Conservation (phyloP, 192 early-diverging fungal genomes). For the Chytriomyces hyalinus region DNA sequence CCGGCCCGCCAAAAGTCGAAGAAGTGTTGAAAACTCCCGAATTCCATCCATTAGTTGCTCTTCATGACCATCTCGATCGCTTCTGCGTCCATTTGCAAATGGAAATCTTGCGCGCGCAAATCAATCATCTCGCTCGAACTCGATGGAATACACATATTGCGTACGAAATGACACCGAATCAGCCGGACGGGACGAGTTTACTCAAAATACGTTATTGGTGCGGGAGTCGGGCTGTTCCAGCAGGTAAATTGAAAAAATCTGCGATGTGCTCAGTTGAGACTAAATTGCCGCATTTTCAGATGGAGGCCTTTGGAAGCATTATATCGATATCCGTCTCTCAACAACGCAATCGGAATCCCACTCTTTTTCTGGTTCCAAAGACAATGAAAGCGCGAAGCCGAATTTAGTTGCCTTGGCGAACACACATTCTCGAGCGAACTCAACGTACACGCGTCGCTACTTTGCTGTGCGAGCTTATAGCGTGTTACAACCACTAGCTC, state of each 20-base stretch:
- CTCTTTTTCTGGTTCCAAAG: not conserved
- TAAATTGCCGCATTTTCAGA: not conserved
- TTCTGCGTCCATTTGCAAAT: slow-evolving; percentile 70
- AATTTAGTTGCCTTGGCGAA: slow-evolving; percentile 4
- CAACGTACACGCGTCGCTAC: not conserved
- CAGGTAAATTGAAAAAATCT: not conserved
- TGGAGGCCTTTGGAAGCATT: not conserved
- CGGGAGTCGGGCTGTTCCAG: not conserved
- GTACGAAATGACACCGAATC: slow-evolving; percentile 16
- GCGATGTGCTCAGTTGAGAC: not conserved
- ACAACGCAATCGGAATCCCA: not conserved
- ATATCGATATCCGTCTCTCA: not conserved
- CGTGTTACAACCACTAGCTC: not conserved
- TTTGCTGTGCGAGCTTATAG: slow-evolving; percentile 7
- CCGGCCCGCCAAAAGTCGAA: not conserved
- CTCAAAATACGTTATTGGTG: slow-evolving; percentile 26
- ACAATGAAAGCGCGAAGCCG: not conserved
- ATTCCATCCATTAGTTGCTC: slow-evolving; percentile 61
- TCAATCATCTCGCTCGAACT: slow-evolving; percentile 36
- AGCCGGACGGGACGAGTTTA: too few species aligned
- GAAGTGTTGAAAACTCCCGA: slow-evolving; percentile 41
- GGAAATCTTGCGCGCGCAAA: slow-evolving; percentile 60
- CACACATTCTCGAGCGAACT: not conserved
- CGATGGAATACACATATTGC: slow-evolving; percentile 26
- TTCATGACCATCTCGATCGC: slow-evolving; percentile 78